Base-by-base conservation (phyloP, 352 stramenopile species). In the Paralagenidium karlingii region DNA sequence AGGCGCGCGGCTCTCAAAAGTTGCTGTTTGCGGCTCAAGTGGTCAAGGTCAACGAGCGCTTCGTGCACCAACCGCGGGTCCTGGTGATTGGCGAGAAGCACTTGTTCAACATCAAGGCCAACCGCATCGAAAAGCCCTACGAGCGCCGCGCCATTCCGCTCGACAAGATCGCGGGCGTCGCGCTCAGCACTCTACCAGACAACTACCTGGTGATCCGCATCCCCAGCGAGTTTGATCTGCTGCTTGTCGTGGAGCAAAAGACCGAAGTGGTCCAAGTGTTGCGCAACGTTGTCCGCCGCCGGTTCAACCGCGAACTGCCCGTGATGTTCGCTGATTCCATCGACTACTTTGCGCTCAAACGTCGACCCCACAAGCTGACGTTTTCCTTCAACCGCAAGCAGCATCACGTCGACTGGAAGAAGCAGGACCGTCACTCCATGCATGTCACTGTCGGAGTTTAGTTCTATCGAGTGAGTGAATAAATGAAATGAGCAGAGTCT, bases 61-160 rank as follows among this genome's bases (percentile, higher is more conserved):
- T 82, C 42, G 71, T 81, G 20, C 70, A 85, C 50, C 76, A 90
- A 51, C 45, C 59, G 21, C 73, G 76, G 36, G 65, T 84, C 39
- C 59, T 90, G 15, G 64, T 90, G 46, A 74, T 90, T 16, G 71
- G 61, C 27, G 66, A 85, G 43, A 70, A 61, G 40, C 55, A 74
- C 32, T 61, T 90, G n/a, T 82, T 78, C 55, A 90, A 90, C 52
- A 47, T 90, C 41, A 87, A 87, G 61, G 74, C 70, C 19, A 67
- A 84, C 63, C 82, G 84, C 53, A 70, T 86, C 29, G 66, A 84
- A 39, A 69, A 87, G 50, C 77, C 74, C 1, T 86, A 87, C 57
- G 73, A 87, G 46, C 73, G 76, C 29, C 73, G 77, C 30, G 54
- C 69, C 39, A 69, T 90, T 40, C 66, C 81, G 18, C 48, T 90